Percentiles rank a stretch among this genome's conserved stretches.
Evolutionary conservation across 2,329 filamentous ascomycete species (phyloP).

Genomic region (Neonectria sp.): DNA sequence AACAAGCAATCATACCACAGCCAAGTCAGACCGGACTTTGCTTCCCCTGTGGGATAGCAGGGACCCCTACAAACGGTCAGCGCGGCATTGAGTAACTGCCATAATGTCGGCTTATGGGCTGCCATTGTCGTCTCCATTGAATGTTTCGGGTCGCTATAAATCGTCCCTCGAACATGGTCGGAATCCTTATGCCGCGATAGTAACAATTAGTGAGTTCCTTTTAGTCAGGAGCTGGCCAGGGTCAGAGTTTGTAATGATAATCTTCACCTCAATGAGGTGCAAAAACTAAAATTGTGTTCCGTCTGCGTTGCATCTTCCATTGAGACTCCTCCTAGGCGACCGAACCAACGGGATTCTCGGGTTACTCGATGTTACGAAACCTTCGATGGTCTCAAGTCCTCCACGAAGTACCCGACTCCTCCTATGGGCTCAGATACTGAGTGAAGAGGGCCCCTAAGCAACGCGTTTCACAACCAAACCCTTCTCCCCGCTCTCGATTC

Average conservation of each 20-base stretch:
- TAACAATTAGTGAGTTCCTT: no score
- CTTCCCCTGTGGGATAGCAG: background rate
- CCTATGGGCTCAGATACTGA: background rate
- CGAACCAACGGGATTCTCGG: background rate
- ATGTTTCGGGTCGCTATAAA: no score
- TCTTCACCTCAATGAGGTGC: background rate
- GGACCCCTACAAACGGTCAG: background rate
- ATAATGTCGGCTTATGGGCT: background rate
- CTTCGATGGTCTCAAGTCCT: background rate
- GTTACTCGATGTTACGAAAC: background rate
- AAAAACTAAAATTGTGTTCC: no score
- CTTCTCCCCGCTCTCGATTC: background rate
- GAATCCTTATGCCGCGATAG: no score
- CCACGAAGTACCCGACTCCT: background rate
- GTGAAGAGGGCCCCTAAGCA: background rate
- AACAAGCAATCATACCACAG: background rate
- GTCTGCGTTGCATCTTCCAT: background rate
- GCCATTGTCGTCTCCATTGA: no score
- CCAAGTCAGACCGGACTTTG: background rate
- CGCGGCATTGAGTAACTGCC: background rate
- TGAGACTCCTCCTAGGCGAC: background rate
- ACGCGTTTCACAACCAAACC: background rate
- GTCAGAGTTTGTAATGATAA: background rate
- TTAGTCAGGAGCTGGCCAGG: no score
- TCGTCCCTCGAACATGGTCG: no score